These are phyloP conservation scores for Pseudopyricularia cyperi DNA, from an alignment of 2,329 filamentous ascomycete genomes.

Conservation along the genomic window DNA sequence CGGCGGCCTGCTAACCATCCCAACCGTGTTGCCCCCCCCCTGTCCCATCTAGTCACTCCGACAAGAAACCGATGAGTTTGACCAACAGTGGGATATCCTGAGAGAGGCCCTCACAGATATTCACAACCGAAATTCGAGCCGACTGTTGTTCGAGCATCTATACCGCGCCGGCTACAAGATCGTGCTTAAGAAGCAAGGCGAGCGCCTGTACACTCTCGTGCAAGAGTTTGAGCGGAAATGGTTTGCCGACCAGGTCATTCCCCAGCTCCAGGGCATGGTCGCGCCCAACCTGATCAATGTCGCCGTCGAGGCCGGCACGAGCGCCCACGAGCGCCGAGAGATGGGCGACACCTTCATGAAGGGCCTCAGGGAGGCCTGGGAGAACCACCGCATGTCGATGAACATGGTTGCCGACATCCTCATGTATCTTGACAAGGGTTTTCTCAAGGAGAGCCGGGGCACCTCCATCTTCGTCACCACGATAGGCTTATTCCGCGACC, in stretches of 20 bases:
- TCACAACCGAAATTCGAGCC: conserved; percentile 80
- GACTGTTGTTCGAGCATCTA: conserved; percentile 85
- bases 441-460: conserved; percentile 54
- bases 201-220: conserved; percentile 68
- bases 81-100: conserved; percentile 71
- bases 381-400: conserved; percentile 84
- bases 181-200: conserved; percentile 76
- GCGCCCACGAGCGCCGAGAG: conserved; percentile 65
- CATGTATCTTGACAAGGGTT: conserved; percentile 93
- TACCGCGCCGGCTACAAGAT: conserved; percentile 93
- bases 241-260: conserved; percentile 63
- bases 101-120: conserved; percentile 72
- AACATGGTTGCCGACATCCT: conserved; percentile 63
- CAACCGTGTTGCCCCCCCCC: neutral
- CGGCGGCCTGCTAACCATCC: neutral
- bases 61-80: conserved; percentile 60
- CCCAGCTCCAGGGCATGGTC: conserved; percentile 57
- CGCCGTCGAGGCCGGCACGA: conserved; percentile 42
- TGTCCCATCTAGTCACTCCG: neutral
- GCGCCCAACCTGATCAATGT: conserved; percentile 51
- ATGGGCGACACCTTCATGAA: conserved; percentile 75
- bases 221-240: conserved; percentile 70
- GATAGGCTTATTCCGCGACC: conserved; percentile 79
- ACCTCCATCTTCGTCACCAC: conserved; percentile 73
- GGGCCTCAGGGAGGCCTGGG: conserved; percentile 66